phyloP scores from a whole-genome alignment of 164 flowering plant genomes.

The Pachysandra terminalis region DNA sequence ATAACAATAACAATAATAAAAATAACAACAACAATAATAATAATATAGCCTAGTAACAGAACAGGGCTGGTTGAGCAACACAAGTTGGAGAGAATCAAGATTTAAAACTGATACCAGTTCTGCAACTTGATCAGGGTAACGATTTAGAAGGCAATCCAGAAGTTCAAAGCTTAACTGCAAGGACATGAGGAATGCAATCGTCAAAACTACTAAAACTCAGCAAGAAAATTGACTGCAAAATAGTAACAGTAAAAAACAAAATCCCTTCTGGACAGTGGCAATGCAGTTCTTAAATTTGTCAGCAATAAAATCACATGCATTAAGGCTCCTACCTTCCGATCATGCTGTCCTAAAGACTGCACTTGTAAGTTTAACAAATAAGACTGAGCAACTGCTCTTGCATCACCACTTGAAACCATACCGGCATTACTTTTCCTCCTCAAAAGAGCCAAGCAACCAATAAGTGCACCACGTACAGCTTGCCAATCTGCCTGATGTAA shows the following conservation, averaged over 20 bases:
- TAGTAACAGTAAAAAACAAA: neutral
- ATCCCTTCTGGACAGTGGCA: neutral
- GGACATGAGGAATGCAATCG: conserved; percentile 6
- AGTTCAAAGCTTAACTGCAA: conserved; percentile 90
- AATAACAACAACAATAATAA: too few species aligned
- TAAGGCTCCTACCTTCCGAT: conserved; percentile 58
- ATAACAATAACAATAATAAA: too few species aligned
- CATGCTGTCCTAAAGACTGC: conserved; percentile 76
- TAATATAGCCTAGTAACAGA: too few species aligned
- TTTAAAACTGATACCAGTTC: conserved; percentile 44
- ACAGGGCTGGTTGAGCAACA: neutral
- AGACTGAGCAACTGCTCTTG: conserved; percentile 53
- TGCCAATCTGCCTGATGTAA: conserved; percentile 95
- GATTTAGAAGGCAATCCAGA: conserved; percentile 60
- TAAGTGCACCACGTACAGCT: conserved; percentile 86
- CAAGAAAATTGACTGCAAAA: neutral
- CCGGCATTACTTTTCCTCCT: conserved; percentile 63
- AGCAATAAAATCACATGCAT: too few species aligned
- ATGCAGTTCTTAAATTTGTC: too few species aligned
- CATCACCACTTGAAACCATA: conserved; percentile 51
- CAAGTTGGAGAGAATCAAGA: neutral
- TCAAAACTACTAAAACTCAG: neutral
- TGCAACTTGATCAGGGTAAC: conserved; percentile 43
- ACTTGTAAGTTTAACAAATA: conserved; percentile 62
- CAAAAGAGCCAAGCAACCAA: conserved; percentile 87